A percentile compares a stretch with the other conserved stretches of the same genome.
phyloP scores from a whole-genome alignment of 176 grass and related monocot genomes.

The Cocos nucifera region DNA sequence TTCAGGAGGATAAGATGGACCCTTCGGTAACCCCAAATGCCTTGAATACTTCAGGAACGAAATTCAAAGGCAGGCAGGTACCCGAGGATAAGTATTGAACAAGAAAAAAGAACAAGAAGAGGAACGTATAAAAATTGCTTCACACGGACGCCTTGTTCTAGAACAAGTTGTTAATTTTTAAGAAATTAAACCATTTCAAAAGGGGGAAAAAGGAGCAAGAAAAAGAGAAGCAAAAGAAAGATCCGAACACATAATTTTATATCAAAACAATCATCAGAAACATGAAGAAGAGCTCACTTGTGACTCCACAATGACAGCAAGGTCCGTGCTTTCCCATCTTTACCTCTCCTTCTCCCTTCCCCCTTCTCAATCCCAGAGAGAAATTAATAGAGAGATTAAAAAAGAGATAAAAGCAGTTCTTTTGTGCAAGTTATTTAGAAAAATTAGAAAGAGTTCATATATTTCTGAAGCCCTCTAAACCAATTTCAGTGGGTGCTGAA shows the following conservation, averaged over 20 bases:
- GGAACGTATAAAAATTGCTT: too few species aligned
- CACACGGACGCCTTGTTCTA: too few species aligned
- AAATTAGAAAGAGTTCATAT: slow-evolving; percentile 33
- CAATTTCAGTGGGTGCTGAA: slow-evolving; percentile 11
- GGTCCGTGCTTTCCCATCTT: slow-evolving; percentile 90
- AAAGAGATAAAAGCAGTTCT: slow-evolving; percentile 30
- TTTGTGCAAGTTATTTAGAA: slow-evolving; percentile 21
- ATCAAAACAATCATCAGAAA: slow-evolving; percentile 22
- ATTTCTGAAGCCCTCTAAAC: slow-evolving; percentile 10
- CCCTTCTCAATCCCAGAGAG: slow-evolving; percentile 29
- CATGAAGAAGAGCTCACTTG: slow-evolving; percentile 91
- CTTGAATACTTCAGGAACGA: too few species aligned
- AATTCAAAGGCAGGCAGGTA: too few species aligned
- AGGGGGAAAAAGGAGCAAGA: slow-evolving; percentile 9
- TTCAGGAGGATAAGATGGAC: too few species aligned
- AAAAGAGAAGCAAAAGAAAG: slow-evolving; percentile 20
- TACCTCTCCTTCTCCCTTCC: slow-evolving; percentile 13
- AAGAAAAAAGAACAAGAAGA: too few species aligned
- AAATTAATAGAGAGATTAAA: not conserved
- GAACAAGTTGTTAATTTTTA: too few species aligned
- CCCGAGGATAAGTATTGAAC: too few species aligned
- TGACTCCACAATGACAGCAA: slow-evolving; percentile 97
- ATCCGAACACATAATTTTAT: slow-evolving; percentile 14
- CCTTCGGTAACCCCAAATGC: too few species aligned
- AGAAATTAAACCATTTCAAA: not conserved